Evolutionary conservation across 2,329 filamentous ascomycete species (phyloP), one percentile per base, ranked within the genome.

Genomic region (Leptographium radiaticola): DNA sequence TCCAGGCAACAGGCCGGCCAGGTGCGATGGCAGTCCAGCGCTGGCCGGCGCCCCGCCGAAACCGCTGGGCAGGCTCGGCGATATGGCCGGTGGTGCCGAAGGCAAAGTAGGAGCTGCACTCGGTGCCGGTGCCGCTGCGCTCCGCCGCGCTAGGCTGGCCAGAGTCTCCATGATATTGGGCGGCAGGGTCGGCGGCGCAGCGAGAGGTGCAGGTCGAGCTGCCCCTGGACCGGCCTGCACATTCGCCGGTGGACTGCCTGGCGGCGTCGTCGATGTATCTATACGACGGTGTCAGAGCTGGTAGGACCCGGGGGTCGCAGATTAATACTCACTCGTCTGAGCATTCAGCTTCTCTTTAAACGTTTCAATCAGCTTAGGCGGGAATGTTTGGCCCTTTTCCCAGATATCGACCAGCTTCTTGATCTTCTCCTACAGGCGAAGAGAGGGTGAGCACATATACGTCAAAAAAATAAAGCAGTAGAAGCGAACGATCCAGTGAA

Each of bases 361-460:
- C 40, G 80, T 81, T 58, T 76, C 75, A 62, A 98, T 80, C 81
- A 95, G 84, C 53, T 83, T 70, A 44, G 77, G 67, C 31, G 93
- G 89, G 68, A 98, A 97, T 25, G 90, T 97, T 66, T 86, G 84
- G 59, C 88, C 89, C 65, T 93, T 93, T 67, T 96, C 90, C 93
- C 93, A 98, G 61, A 98, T 98, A 67, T 95, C 90, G 71, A 97
- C 75, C 62, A 98, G 80, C 69, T 97, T 97, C 67, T 78, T 84
- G 70, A 97, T 91, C 75, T 96, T 97, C 68, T 95, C 89, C 87
- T 93, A 85, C 75, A 83, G 66, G 59, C 18, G 50, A 34, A 8
- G 36, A 34, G 31, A 49, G 65, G 65, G 74, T 77, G 67, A 70
- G 69, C 66, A 58, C 59, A 46, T 9, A 25, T 13, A 25, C 12